Conservation (phyloP, 2,329 filamentous ascomycete genomes). For the Ceratocystis destructans region DNA sequence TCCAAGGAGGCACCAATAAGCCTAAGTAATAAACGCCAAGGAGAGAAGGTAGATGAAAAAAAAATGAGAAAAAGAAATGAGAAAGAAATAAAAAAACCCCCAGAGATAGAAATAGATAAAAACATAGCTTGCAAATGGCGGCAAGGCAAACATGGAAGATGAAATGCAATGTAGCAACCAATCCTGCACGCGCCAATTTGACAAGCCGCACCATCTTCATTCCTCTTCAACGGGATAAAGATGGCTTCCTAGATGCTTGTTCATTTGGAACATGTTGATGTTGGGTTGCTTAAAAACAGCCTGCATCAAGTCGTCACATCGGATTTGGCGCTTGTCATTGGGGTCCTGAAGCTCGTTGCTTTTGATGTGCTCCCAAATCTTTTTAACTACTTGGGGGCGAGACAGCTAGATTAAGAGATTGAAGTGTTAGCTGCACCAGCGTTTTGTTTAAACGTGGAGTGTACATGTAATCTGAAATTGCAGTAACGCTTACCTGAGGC, state of each 20-base stretch:
- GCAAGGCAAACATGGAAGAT: neutral
- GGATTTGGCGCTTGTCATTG: slow-evolving; percentile 78
- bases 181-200: neutral
- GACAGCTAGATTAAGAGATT: slow-evolving; percentile 48
- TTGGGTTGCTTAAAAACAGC: slow-evolving; percentile 82
- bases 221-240: slow-evolving; percentile 73
- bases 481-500: slow-evolving; percentile 38
- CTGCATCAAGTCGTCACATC: slow-evolving; percentile 82
- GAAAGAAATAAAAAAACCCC: neutral
- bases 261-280: slow-evolving; percentile 99
- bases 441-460: neutral
- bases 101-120: slow-evolving; percentile 2
- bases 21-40: slow-evolving; percentile 5
- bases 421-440: neutral
- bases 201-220: slow-evolving; percentile 19
- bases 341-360: slow-evolving; percentile 79
- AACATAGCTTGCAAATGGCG: neutral
- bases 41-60: neutral
- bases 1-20: neutral
- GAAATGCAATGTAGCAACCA: neutral
- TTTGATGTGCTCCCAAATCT: slow-evolving; percentile 92
- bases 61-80: neutral
- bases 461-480: slow-evolving; percentile 16
- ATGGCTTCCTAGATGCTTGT: slow-evolving; percentile 83
- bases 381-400: slow-evolving; percentile 88